These are phyloP conservation scores for Phoma sp. DNA, from an alignment of 2,329 filamentous ascomycete species.

Conservation along the genomic window DNA sequence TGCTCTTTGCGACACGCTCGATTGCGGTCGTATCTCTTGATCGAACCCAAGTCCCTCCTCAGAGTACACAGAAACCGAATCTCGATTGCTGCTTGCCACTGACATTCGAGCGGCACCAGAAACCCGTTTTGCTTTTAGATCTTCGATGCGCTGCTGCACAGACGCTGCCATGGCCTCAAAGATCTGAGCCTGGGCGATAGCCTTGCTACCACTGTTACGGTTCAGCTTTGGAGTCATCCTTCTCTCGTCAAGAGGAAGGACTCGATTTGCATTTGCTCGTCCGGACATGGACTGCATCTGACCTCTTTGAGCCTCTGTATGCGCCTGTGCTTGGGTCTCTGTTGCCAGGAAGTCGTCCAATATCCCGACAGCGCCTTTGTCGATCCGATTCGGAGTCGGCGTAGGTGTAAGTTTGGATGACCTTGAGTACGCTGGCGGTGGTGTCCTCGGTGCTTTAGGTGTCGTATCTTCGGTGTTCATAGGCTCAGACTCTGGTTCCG, in stretches of 20 bases:
- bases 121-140: not conserved
- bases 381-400: not conserved
- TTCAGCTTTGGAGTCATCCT: slow-evolving; percentile 32
- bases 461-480: not conserved
- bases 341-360: not conserved
- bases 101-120: slow-evolving; percentile 9
- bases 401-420: not conserved
- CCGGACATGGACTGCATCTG: not conserved
- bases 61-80: slow-evolving; percentile 25
- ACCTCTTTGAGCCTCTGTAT: no score
- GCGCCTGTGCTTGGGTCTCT: not conserved
- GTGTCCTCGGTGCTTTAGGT: slow-evolving; percentile 23
- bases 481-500: not conserved
- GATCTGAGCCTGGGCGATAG: slow-evolving; percentile 38
- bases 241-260: slow-evolving; percentile 17
- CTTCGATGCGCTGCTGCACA: slow-evolving; percentile 15
- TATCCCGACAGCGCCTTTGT: not conserved
- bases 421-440: slow-evolving; percentile 32
- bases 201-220: slow-evolving; percentile 32
- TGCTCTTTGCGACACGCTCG: slow-evolving; percentile 5
- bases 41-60: slow-evolving; percentile 5
- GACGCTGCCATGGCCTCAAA: slow-evolving; percentile 35
- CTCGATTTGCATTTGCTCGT: not conserved
- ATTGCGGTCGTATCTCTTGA: not conserved
- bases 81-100: slow-evolving; percentile 16